Base-by-base conservation (phyloP, 2,329 filamentous ascomycete genomes). In the Cladobotryum protrusum region DNA sequence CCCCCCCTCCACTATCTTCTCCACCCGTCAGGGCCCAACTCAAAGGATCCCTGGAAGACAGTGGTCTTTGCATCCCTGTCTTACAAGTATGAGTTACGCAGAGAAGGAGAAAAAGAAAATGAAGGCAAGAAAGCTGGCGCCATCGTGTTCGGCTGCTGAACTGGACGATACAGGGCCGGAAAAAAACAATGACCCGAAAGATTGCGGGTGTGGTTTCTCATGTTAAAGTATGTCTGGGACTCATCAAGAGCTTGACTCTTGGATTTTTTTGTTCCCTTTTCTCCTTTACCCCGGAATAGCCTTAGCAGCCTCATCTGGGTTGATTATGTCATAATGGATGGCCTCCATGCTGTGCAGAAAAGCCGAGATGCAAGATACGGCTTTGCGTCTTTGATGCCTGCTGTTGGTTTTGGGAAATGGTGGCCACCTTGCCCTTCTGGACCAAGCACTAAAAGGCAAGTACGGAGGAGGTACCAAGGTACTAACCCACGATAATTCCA, bases 321-420 rank as follows among this genome's bases (percentile, higher is more conserved):
- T 37, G 50, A 36, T 52, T 52, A 52, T 45, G 46, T 52, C 48
- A 52, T 29, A 19, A 52, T 35, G 46, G 46, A n/a, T 48, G 42
- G 40, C 18, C 24, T 29, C 35, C 47, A 35, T 41, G 47, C 42
- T 44, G 14, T 50, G 35, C 36, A 50, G 48, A 42, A 48, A 42
- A 48, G 46, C 46, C 50, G 50, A 52, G 24, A 52, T 49, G 50
- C 46, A 49, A 52, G 46, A 49, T 52, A 39, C 45, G 49, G 45
- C 34, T 24, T 43, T 39, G 39, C 39, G 24, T 29, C 24, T 9
- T n/a, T 42, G 39, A 42, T 42, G 15, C n/a, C 19, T 15, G 39
- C 39, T 42, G 18, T 7, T 18, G 39, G 39, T 13, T 18, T 42
- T 42, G 39, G 19, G 39, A 29, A 29, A 29, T 2, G 24, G 24